Evolutionary conservation across 2,329 filamentous ascomycete species (phyloP).

Genomic region (Ophiostoma montium): DNA sequence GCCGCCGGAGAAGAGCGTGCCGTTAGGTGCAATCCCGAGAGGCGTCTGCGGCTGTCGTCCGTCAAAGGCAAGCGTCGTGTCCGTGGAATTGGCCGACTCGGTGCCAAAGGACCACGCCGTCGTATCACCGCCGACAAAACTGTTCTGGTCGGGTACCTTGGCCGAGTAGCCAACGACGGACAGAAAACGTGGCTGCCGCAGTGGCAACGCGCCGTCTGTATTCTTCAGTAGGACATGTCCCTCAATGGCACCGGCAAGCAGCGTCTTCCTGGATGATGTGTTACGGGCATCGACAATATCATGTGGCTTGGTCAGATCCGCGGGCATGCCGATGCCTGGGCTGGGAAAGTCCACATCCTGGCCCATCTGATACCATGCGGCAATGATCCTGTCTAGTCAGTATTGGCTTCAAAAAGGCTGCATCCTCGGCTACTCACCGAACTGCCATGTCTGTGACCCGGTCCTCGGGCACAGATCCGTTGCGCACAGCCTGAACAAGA

Average conservation of each 20-base stretch:
- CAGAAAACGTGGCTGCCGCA: conserved; percentile 34
- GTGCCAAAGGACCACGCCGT: conserved; percentile 27
- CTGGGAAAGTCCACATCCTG: conserved; percentile 33
- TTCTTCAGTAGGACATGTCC: conserved; percentile 54
- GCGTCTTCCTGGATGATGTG: conserved; percentile 23
- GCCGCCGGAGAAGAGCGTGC: conserved; percentile 29
- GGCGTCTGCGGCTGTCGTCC: background rate
- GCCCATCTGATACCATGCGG: conserved; percentile 41
- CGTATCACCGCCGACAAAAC: conserved; percentile 21
- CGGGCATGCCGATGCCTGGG: conserved; percentile 38
- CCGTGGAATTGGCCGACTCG: conserved; percentile 17
- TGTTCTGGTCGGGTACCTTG: conserved; percentile 28
- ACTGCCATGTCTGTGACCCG: conserved; percentile 28
- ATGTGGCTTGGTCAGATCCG: conserved; percentile 34
- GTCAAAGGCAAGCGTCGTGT: conserved; percentile 1
- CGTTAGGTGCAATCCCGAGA: conserved; percentile 24
- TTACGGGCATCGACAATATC: conserved; percentile 40
- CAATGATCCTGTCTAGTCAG: conserved; percentile 22
- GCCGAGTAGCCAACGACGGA: conserved; percentile 51
- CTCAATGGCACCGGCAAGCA: conserved; percentile 44
- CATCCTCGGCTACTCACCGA: conserved; percentile 7
- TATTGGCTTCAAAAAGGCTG: background rate
- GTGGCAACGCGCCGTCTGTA: conserved; percentile 36
- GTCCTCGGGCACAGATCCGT: conserved; percentile 40
- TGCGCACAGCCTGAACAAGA: conserved; percentile 41